Evolutionary conservation across 768 basidiomycete genomes (phyloP).

Genomic region (Leccinum truebloodii): DNA sequence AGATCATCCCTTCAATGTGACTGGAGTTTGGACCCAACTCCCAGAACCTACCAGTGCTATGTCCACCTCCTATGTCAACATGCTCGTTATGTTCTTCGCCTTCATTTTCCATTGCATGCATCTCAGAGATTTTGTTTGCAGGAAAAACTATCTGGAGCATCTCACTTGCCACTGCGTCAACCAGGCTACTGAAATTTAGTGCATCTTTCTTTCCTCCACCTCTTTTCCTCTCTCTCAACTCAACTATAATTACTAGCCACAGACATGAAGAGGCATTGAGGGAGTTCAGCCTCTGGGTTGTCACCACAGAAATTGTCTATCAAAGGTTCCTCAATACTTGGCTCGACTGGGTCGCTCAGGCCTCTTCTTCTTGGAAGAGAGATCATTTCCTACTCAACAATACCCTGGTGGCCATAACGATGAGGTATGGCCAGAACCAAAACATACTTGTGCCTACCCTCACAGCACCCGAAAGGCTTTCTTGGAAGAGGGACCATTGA

Average conservation of each 20-base stretch:
- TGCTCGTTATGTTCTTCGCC: too few species aligned
- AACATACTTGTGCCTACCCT: background rate
- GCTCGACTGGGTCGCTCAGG: background rate
- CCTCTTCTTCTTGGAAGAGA: background rate
- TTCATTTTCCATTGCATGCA: too few species aligned
- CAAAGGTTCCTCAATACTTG: background rate
- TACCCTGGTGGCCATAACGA: constrained; percentile 1
- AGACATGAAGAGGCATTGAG: background rate
- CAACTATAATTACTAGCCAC: background rate
- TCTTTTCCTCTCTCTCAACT: too few species aligned
- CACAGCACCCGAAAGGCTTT: background rate
- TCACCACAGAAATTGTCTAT: background rate
- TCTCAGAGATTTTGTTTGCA: too few species aligned
- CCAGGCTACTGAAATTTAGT: too few species aligned
- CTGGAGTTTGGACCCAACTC: too few species aligned
- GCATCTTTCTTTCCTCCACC: too few species aligned
- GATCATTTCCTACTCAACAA: constrained; percentile 1
- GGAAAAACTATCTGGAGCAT: too few species aligned
- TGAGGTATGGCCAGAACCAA: constrained; percentile 13
- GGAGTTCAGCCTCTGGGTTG: background rate
- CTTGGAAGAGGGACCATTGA: background rate
- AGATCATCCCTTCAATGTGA: too few species aligned
- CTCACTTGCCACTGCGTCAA: too few species aligned
- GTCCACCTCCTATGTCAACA: too few species aligned
- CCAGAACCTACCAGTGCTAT: too few species aligned